A percentile compares a stretch with the other conserved stretches of the same genome.
These are phyloP conservation scores for Wickerhamiella slavikovae DNA, from an alignment of 805 yeast species.

Conservation along the genomic window DNA sequence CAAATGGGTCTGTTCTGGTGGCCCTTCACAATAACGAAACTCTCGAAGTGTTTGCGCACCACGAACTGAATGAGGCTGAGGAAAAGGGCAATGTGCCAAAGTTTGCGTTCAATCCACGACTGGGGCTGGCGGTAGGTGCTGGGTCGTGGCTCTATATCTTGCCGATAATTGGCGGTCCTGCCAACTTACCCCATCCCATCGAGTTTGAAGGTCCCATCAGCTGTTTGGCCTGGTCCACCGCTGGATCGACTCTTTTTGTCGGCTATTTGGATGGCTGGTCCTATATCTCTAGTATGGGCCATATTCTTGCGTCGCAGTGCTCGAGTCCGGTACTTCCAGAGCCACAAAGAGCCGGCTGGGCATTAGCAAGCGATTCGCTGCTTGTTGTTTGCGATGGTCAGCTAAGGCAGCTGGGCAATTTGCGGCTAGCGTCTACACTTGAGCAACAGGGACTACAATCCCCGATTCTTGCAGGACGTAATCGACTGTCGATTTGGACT, in stretches of 20 bases:
- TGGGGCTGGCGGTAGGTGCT: conserved; percentile 24
- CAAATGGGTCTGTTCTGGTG: no score
- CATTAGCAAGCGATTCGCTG: conserved; percentile 19
- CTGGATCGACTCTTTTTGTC: conserved; percentile 17
- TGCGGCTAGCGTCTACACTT: conserved; percentile 2
- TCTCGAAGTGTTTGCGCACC: conserved; percentile 1
- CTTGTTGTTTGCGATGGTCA: conserved; percentile 14
- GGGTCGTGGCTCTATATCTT: conserved; percentile 19
- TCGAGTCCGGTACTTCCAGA: no score
- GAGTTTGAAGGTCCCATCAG: conserved; percentile 14
- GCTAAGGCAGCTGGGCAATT: not conserved
- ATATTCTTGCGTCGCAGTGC: conserved; percentile 11
- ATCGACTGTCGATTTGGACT: conserved; percentile 24
- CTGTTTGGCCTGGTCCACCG: conserved; percentile 20
- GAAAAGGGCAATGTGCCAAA: conserved; percentile 1
- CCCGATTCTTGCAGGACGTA: conserved; percentile 24
- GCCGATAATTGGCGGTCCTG: no score
- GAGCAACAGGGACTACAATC: conserved; percentile 15
- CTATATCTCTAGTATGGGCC: conserved; percentile 27
- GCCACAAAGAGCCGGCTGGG: conserved; percentile 18
- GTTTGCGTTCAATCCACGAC: conserved; percentile 21
- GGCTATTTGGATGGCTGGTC: conserved; percentile 27
- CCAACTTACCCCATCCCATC: conserved; percentile 12
- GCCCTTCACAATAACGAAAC: no score
- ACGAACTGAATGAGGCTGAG: conserved; percentile 1